phyloP scores from a whole-genome alignment of 202 grass and related monocot genomes.

The Musa balbisiana region DNA sequence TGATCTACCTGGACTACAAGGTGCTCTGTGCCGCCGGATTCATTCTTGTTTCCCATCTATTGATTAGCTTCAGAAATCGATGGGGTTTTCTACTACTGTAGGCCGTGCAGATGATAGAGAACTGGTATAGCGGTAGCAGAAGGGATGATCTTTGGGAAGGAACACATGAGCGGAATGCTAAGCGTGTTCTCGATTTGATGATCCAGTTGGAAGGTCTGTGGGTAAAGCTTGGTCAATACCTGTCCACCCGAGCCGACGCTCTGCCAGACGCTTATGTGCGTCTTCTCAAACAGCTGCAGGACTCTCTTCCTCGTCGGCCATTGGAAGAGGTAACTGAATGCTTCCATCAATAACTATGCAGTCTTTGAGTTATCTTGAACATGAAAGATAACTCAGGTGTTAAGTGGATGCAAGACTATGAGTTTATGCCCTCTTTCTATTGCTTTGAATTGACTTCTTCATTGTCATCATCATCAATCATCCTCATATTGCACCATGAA shows the following conservation, averaged over 20 bases:
- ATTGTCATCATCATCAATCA: background rate
- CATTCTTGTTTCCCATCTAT: background rate
- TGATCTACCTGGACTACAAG: constrained; percentile 90
- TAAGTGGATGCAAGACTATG: background rate
- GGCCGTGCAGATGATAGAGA: constrained; percentile 75
- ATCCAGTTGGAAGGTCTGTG: constrained; percentile 88
- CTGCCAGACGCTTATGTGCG: constrained; percentile 84
- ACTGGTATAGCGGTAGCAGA: constrained; percentile 55
- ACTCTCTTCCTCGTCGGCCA: constrained; percentile 80
- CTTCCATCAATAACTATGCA: background rate
- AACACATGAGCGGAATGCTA: constrained; percentile 81
- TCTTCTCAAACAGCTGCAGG: constrained; percentile 77
- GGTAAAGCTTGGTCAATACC: constrained; percentile 94
- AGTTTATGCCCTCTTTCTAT: background rate
- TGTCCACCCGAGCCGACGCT: constrained; percentile 91
- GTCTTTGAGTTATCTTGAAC: background rate
- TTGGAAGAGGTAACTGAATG: constrained; percentile 55
- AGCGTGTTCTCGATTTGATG: constrained; percentile 79
- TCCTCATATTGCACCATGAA: background rate
- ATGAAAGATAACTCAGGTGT: background rate
- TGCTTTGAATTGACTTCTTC: background rate
- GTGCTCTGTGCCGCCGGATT: constrained; percentile 19
- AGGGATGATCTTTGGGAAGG: constrained; percentile 59
- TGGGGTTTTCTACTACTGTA: constrained; percentile 32
- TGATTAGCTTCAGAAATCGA: background rate